Conservation (phyloP, 805 yeast genomes). For the Candida germanica region DNA sequence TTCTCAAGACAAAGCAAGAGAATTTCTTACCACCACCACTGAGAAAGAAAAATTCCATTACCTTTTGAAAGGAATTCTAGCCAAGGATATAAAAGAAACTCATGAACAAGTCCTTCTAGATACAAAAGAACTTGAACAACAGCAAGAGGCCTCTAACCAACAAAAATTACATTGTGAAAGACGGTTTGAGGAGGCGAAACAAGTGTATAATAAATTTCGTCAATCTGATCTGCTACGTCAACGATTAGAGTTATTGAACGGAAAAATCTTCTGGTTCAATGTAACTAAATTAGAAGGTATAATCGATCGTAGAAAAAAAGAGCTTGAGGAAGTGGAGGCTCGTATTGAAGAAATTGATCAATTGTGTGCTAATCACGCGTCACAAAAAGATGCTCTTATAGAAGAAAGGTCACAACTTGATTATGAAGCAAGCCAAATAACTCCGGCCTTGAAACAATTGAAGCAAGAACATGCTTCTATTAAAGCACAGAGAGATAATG, state of each 20-base stretch:
- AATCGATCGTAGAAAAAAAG: constrained; percentile 10
- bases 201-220: constrained; percentile 31
- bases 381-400: constrained; percentile 7
- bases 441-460: neutral
- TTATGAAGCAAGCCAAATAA: neutral
- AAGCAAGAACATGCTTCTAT: neutral
- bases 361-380: constrained; percentile 15
- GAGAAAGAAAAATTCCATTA: constrained; percentile 68
- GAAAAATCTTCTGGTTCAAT: constrained; percentile 43
- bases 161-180: constrained; percentile 23
- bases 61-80: constrained; percentile 77
- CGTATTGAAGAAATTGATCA: neutral
- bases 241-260: constrained; percentile 32
- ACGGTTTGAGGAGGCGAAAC: constrained; percentile 27
- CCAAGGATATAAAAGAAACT: constrained; percentile 62
- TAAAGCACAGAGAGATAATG: neutral
- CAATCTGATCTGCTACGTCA: constrained; percentile 33
- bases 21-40: constrained; percentile 75
- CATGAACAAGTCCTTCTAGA: constrained; percentile 33
- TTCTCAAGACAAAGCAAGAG: constrained; percentile 91
- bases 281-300: constrained; percentile 26
- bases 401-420: constrained; percentile 3
- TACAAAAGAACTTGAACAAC: constrained; percentile 26
- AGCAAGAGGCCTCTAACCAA: constrained; percentile 23
- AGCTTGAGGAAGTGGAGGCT: constrained; percentile 14